phyloP scores from a whole-genome alignment of 768 basidiomycete genomes.

The Zangia roseola region DNA sequence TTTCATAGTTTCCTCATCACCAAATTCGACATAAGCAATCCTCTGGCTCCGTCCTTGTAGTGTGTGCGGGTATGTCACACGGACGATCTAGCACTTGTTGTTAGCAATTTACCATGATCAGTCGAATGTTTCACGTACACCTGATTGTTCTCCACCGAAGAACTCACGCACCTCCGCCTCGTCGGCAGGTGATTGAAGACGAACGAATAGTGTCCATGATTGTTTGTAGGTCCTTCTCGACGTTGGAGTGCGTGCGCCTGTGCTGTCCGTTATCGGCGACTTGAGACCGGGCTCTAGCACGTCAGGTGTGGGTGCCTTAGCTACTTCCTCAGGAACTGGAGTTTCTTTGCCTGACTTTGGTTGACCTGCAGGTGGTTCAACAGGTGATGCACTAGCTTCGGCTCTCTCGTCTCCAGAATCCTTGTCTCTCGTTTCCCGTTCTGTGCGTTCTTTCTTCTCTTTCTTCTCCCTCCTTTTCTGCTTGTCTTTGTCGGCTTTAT shows the following conservation, averaged over 20 bases:
- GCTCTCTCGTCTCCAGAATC: conserved; percentile 36
- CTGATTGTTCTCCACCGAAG: conserved; percentile 67
- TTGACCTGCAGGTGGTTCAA: conserved; percentile 21
- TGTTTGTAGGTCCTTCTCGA: conserved; percentile 60
- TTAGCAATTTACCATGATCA: not conserved
- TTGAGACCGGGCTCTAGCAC: conserved; percentile 40
- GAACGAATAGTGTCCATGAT: conserved; percentile 87
- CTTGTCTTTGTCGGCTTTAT: conserved; percentile 57
- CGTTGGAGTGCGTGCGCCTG: conserved; percentile 72
- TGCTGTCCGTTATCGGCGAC: conserved; percentile 56
- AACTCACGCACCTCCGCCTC: conserved; percentile 75
- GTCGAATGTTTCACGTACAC: conserved; percentile 45
- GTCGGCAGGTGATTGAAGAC: conserved; percentile 49
- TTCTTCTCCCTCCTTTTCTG: conserved; percentile 62
- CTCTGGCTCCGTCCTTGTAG: conserved; percentile 50
- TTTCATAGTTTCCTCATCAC: conserved; percentile 83
- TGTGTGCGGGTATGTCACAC: conserved; percentile 56
- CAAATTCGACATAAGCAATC: conserved; percentile 88
- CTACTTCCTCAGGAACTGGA: conserved; percentile 28
- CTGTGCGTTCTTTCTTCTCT: conserved; percentile 54
- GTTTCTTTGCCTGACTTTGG: conserved; percentile 42
- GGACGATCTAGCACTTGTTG: conserved; percentile 52
- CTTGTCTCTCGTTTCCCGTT: conserved; percentile 40
- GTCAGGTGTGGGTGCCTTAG: conserved; percentile 27
- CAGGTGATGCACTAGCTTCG: conserved; percentile 27